Base-by-base conservation (phyloP, 495 filamentous ascomycete genomes). In the Filosporella fistucella region DNA sequence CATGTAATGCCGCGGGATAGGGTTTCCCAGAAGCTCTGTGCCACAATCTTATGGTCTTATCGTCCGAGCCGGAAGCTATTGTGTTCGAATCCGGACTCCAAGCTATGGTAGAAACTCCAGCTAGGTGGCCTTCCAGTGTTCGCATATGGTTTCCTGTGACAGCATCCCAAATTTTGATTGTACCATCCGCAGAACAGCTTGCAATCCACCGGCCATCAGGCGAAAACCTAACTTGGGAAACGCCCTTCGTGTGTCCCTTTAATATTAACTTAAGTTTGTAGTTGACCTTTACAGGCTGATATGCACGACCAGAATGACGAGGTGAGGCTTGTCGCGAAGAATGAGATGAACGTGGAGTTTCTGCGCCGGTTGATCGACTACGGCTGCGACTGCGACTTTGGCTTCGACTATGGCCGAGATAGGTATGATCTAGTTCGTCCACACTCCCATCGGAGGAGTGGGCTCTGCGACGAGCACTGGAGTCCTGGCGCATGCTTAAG, bases 11-110 rank as follows among this genome's bases (percentile, higher is more conserved):
- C 51, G 40, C 64, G 60, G 34, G 63, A 61, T 48, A 65, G 25
- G 68, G 65, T 34, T 75, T 65, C 49, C 86, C 86, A 0, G 87
- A 91, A 12, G 78, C 68, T 14, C 88, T 75, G 63, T 96, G 85
- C 93, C 93, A 98, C 4, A 97, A 71, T 1, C 93, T 79, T 47
- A 98, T 96, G 0, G 86, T 82, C 63, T 97, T 98, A 72, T 98
- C 93, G 63, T 98, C 93, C 21, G 86, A 90, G 9, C 93, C 93
- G 14, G 89, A 90, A 0, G 91, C 94, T 36, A 98, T 74, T 2
- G 82, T 86, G 55, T 81, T 76, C 30, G 84, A 88, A 64, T 95
- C 89, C 1, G 94, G 91, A 39, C 81, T 78, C 93, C 93, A 98
- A 24, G 91, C 83, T 18, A 98, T 72, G 21, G 88, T 89, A 0